Percentiles rank a stretch among this genome's conserved stretches.
Evolutionary conservation across 306 rosid species (phyloP).

Genomic region (Cucurbita moschata): DNA sequence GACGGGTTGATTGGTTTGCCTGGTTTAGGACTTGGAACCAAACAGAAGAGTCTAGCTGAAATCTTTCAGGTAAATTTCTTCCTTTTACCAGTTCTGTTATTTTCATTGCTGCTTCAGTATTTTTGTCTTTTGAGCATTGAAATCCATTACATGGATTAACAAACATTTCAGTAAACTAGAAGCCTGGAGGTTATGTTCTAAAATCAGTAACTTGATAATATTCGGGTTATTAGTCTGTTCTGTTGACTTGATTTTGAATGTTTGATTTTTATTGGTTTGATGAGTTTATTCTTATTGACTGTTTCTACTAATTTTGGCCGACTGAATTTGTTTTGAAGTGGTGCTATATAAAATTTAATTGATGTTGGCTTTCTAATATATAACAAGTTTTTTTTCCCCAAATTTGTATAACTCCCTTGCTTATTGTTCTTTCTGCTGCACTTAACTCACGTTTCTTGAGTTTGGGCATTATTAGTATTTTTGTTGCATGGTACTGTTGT

Average conservation of each 20-base stretch:
- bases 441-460: background rate
- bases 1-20: conserved; percentile 82
- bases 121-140: background rate
- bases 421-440: background rate
- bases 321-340: background rate
- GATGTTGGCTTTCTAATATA: background rate
- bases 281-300: background rate
- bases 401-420: background rate
- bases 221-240: background rate
- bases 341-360: background rate
- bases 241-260: background rate
- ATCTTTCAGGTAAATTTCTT: conserved; percentile 66
- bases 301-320: background rate
- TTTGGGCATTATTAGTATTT: background rate
- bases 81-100: background rate
- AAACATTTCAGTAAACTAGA: background rate
- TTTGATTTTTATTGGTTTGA: background rate
- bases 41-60: conserved; percentile 80
- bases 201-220: background rate
- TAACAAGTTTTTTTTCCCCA: background rate
- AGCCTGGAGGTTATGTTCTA: background rate
- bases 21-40: conserved; percentile 65
- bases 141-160: background rate
- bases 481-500: background rate
- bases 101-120: background rate